Base-by-base conservation (phyloP, 192 early-diverging fungal species). In the Spizellomyces sp. region DNA sequence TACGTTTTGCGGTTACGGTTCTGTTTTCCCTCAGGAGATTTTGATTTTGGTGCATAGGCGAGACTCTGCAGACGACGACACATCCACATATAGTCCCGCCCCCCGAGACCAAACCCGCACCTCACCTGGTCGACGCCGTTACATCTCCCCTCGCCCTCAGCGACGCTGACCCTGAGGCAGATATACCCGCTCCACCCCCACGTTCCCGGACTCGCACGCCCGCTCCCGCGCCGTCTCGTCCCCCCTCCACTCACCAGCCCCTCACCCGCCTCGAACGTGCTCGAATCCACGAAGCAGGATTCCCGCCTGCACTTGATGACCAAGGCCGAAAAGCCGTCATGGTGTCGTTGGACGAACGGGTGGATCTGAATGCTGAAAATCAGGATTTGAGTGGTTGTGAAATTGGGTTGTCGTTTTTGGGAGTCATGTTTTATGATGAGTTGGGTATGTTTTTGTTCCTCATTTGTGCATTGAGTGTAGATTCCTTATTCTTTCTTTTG, bases 271-370 rank as follows among this genome's bases (percentile, higher is more conserved):
- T 64, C 10, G 19, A 62, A n/a, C 41, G 44, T 12, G 76, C 82
- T 0, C 64, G 82, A 27, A 48, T 84, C 52, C 69, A 61, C 3
- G 76, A 80, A 27, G 82, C 82, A n/a, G 82, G 82, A 10, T 80
- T 77, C 64, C 47, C 44, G 47, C 9, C 70, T 17, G 63, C 64
- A 10, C 22, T 77, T 14, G 75, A 84, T 55, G 75, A 79, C 0
- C 56, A 61, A 6, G 81, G 78, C 5, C 41, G 54, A 6, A 69
- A 64, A 43, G 42, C 7, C 43, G n/a, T 7, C n/a, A 22, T 22
- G 7, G n/a, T 22, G n/a, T 22, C 54, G 22, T 19, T 6, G 27
- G 48, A 63, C 0, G 36, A 70, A 6, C 10, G 50, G 27, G 36
- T 67, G 7, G 61, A 77, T 58, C 45, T 75, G 42, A 62, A 74